Base-by-base conservation (phyloP, 2,329 filamentous ascomycete species). In the Microdochium nivale region DNA sequence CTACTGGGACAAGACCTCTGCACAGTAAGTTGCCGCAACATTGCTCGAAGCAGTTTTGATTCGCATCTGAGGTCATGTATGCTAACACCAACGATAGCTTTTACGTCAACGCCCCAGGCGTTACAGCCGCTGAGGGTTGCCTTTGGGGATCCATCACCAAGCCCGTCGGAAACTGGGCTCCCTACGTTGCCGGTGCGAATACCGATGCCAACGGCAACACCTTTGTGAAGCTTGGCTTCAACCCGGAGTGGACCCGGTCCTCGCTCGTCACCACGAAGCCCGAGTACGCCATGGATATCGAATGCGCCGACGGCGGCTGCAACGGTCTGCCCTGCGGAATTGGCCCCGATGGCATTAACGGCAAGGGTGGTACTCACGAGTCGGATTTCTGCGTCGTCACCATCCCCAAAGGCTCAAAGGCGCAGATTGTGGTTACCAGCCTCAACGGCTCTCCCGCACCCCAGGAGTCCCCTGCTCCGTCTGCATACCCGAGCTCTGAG, bases 91-190 rank as follows among this genome's bases (percentile, higher is more conserved):
- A 49, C 8, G 14, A 13, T 54, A 87, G 83, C 66, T 90, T 79
- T 68, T 91, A 91, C 62, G 80, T 91, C 71, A 91, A 91, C 69
- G 78, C 84, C 27, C 88, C 87, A 32, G 87, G 88, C 54, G 73
- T 81, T 47, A 60, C 64, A 25, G 71, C 77, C 5, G 70, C 72
- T 4, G 76, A 82, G 49, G 87, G 79, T 49, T 92, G 88, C 65
- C 68, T 85, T 52, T 91, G 88, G 88, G 86, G 88, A 53, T 78
- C 78, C 46, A 73, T 73, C 9, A 70, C 72, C 40, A 74, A 83
- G 56, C 76, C 85, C 1, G 67, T 82, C 58, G 88, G 87, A 49
- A 91, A 91, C 71, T 91, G 88, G 88, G 75, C 79, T 49, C 83
- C 86, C 2, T 92, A 84, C 62, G 87, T 90, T 56, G 84, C 84